phyloP scores from a whole-genome alignment of 306 rosid genomes.

The Argentina anserina region DNA sequence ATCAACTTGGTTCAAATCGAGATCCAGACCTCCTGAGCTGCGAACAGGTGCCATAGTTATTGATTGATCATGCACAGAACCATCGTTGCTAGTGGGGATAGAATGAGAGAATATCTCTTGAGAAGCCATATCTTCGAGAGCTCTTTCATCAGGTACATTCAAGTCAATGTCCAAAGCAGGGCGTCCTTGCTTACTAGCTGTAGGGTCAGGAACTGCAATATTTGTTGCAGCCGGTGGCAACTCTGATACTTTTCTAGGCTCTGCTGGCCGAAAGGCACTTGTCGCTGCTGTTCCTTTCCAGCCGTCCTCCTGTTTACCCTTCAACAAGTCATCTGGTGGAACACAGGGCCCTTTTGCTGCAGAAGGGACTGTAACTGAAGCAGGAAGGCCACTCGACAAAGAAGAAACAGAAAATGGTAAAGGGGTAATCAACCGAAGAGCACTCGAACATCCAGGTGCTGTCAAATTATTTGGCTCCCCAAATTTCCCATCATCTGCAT shows the following conservation, averaged over 20 bases:
- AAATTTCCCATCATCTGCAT: slow-evolving; percentile 55
- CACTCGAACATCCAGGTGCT: slow-evolving; percentile 34
- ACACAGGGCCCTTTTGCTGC: slow-evolving; percentile 64
- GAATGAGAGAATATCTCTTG: slow-evolving; percentile 23
- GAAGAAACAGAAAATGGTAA: slow-evolving; percentile 47
- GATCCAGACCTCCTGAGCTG: slow-evolving; percentile 58
- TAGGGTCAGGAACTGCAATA: slow-evolving; percentile 21
- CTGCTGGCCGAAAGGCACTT: slow-evolving; percentile 88
- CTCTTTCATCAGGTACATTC: slow-evolving; percentile 66
- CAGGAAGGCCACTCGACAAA: slow-evolving; percentile 38
- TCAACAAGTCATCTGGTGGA: slow-evolving; percentile 62
- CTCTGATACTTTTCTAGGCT: slow-evolving; percentile 60
- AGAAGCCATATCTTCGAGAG: slow-evolving; percentile 49
- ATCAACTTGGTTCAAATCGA: slow-evolving; percentile 61
- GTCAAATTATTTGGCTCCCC: slow-evolving; percentile 32
- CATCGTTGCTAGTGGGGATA: slow-evolving; percentile 21
- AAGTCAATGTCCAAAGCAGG: slow-evolving; percentile 56
- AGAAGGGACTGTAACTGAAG: slow-evolving; percentile 63
- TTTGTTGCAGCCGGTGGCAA: slow-evolving; percentile 24
- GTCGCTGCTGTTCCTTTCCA: slow-evolving; percentile 87
- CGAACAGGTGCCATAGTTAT: slow-evolving; percentile 29
- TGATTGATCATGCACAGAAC: slow-evolving; percentile 11
- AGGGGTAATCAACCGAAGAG: slow-evolving; percentile 45
- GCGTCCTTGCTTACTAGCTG: slow-evolving; percentile 40
- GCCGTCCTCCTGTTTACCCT: slow-evolving; percentile 61